Evolutionary conservation across 352 stramenopile genomes (phyloP).

Genomic region (Globisporangium camurandrum): DNA sequence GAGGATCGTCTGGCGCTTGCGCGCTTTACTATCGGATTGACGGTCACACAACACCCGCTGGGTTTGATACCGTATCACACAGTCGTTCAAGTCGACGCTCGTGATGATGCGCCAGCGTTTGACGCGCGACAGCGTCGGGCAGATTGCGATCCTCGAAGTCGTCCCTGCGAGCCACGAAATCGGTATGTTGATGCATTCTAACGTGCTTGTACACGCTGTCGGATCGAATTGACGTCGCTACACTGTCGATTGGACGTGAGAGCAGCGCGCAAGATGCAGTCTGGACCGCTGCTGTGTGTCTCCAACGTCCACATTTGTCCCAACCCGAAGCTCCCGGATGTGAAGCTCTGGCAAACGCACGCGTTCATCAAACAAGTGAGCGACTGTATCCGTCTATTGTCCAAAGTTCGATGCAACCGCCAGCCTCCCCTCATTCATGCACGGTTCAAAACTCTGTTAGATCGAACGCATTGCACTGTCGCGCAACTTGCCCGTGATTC

Average conservation of each 20-base stretch:
- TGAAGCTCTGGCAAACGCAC: conserved; percentile 98
- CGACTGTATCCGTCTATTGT: background rate
- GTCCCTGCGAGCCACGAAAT: conserved; percentile 77
- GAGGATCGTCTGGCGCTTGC: too few relatives aligned
- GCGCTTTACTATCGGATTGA: too few relatives aligned
- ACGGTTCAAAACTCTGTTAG: too few relatives aligned
- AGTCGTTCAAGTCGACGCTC: conserved; percentile 36
- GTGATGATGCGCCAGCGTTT: conserved; percentile 81
- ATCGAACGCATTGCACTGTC: conserved; percentile 64
- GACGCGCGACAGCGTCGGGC: conserved; percentile 96
- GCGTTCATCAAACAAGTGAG: conserved; percentile 79
- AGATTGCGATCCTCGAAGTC: conserved; percentile 95
- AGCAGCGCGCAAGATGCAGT: conserved; percentile 35
- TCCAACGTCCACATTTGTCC: conserved; percentile 98
- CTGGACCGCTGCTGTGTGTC: conserved; percentile 87
- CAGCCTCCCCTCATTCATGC: too few relatives aligned
- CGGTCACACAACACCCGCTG: too few relatives aligned
- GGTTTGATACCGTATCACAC: too few relatives aligned
- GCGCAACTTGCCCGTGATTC: conserved; percentile 89
- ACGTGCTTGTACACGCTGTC: background rate
- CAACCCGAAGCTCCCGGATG: conserved; percentile 97
- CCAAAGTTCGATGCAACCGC: too few relatives aligned
- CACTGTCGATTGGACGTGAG: background rate
- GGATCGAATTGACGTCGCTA: conserved; percentile 3
- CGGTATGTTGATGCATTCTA: conserved; percentile 32